phyloP scores from a whole-genome alignment of 2,329 filamentous ascomycete genomes.

The Trichoderma polysporum region DNA sequence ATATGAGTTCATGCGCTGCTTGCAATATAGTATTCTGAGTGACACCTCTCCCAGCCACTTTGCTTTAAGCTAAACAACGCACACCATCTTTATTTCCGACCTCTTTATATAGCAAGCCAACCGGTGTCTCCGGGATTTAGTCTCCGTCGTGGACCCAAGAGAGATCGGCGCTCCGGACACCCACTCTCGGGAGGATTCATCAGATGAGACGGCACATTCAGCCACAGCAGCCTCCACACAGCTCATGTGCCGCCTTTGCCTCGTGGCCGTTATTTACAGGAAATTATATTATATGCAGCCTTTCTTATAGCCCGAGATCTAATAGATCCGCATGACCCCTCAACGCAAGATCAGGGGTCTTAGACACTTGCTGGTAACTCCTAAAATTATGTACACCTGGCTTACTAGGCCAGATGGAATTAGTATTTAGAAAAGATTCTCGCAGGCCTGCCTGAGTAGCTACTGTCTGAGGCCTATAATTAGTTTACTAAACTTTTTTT shows the following conservation, averaged over 20 bases:
- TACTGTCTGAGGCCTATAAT: not conserved
- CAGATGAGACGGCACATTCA: constrained; percentile 1
- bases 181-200: not conserved
- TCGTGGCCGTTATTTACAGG: not conserved
- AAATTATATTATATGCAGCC: not conserved
- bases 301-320: not conserved
- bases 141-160: not conserved
- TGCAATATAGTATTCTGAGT: too few relatives aligned
- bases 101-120: not conserved
- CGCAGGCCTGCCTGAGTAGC: too few relatives aligned
- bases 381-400: too few relatives aligned
- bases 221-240: not conserved
- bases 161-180: constrained; percentile 6
- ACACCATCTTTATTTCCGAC: not conserved
- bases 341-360: not conserved
- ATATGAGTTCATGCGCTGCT: too few relatives aligned
- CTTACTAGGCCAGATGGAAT: too few relatives aligned
- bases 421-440: not conserved
- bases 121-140: not conserved
- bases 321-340: not conserved
- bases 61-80: not conserved
- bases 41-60: not conserved
- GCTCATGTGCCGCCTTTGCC: not conserved
- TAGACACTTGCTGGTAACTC: not conserved
- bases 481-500: too few relatives aligned